Evolutionary conservation across 2,329 filamentous ascomycete genomes (phyloP).

Genomic region (Colletotrichum phormii): DNA sequence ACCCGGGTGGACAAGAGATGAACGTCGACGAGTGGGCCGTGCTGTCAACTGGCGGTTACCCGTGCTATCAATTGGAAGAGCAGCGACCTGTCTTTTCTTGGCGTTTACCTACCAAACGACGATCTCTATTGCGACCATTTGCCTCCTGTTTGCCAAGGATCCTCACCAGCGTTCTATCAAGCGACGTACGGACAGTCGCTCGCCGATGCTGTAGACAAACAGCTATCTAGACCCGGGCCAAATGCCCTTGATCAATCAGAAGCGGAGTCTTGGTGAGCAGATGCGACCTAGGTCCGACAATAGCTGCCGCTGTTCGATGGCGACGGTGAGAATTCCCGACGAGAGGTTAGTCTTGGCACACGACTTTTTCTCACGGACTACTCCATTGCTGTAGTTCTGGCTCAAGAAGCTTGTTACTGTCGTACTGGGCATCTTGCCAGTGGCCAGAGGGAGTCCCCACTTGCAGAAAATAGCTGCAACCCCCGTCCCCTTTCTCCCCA

Average conservation of each 20-base stretch:
- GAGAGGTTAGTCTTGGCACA: background rate
- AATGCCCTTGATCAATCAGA: background rate
- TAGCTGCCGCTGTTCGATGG: background rate
- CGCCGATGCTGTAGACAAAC: background rate
- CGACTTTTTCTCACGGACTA: background rate
- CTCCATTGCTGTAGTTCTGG: too few relatives aligned
- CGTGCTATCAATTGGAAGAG: conserved; percentile 2
- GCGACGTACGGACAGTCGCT: background rate
- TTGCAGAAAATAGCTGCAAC: conserved; percentile 22
- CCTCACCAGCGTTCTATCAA: background rate
- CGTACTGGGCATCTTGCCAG: background rate
- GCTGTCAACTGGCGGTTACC: conserved; percentile 25
- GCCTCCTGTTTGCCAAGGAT: conserved; percentile 6
- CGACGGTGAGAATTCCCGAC: background rate
- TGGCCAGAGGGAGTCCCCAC: background rate
- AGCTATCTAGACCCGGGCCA: background rate
- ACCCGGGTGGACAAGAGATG: conserved; percentile 9
- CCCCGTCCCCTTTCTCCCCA: background rate
- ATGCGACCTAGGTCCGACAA: background rate
- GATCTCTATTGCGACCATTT: background rate
- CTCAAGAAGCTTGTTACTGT: background rate
- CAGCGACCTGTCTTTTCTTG: conserved; percentile 3
- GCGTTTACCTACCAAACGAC: conserved; percentile 7
- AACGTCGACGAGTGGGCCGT: conserved; percentile 27
- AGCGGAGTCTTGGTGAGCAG: background rate